Base-by-base conservation (phyloP, 768 basidiomycete genomes). In the Suillus bovinus region DNA sequence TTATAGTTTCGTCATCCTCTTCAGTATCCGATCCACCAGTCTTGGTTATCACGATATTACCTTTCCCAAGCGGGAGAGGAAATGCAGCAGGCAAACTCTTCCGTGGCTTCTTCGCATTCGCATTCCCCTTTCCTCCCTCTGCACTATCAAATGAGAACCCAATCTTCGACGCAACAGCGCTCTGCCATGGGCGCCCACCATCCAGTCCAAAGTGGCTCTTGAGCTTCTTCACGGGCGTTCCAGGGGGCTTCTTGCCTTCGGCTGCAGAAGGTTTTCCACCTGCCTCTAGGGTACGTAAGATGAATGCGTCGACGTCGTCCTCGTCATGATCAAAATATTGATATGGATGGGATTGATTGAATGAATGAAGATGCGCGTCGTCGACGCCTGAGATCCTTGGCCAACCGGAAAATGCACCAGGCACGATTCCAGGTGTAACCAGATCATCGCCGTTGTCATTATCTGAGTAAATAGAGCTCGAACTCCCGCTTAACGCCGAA, bases 71-170 rank as follows among this genome's bases (percentile, higher is more conserved):
- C 5, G 81, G 64, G 5, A 72, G 67, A 29, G 87, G 83, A 67
- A 92, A 89, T 10, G 84, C 88, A 57, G 89, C 88, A 27, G 91
- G 91, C 47, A 93, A 69, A 63, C 90, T 92, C 79, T 92, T 88
- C 59, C 90, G 80, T 52, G 81, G 81, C 17, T 56, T 56, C 55
- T 56, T 56, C 22, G 85, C 85, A 38, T 73, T 78, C 71, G 83
- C 83, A 38, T 72, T 77, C 64, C 81, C 81, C 34, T 70, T 70
- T 1, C 63, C 68, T 6, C 64, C 69, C 24, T 78, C 77, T 14
- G 75, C 70, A 20, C 75, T 80, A 36, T 74, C 76, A 69, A 83
- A 84, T 39, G 81, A 78, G 34, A 83, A 80, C 33, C 79, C 78
- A 54, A 91, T 85, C 72, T 89, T 91, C 66, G 81, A 74, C 16